These are phyloP conservation scores for Populus hybrid DNA, from an alignment of 441 rosid species.

Conservation along the genomic window DNA sequence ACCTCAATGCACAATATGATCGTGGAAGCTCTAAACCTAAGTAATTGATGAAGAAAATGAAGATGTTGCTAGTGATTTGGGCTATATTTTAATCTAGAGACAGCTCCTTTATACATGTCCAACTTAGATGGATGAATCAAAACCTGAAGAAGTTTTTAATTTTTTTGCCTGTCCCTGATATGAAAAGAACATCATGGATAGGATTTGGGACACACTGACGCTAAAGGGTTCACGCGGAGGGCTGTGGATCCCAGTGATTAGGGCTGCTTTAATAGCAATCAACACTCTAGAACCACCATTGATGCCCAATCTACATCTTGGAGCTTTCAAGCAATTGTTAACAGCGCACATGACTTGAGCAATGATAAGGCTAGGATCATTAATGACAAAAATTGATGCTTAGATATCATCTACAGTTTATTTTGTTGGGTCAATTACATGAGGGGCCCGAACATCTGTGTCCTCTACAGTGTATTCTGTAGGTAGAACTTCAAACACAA, in stretches of 20 bases:
- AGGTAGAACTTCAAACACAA: conserved; percentile 3
- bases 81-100: background rate
- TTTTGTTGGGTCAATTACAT: conserved; percentile 8
- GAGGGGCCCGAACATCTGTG: background rate
- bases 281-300: background rate
- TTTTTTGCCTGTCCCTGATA: background rate
- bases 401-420: conserved; percentile 8
- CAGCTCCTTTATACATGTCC: background rate
- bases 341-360: conserved; percentile 17
- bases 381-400: background rate
- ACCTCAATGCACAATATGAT: background rate
- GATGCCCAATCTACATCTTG: background rate
- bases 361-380: background rate
- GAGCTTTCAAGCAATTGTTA: background rate
- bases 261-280: background rate
- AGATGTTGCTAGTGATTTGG: background rate
- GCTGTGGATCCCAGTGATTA: conserved; percentile 10
- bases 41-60: background rate
- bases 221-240: background rate
- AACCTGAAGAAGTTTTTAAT: background rate
- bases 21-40: background rate
- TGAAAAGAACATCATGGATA: background rate
- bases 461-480: conserved; percentile 9
- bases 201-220: background rate
- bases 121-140: background rate